Evolutionary conservation across 352 stramenopile genomes (phyloP).

Genomic region (Globisporangium megalacanthum): DNA sequence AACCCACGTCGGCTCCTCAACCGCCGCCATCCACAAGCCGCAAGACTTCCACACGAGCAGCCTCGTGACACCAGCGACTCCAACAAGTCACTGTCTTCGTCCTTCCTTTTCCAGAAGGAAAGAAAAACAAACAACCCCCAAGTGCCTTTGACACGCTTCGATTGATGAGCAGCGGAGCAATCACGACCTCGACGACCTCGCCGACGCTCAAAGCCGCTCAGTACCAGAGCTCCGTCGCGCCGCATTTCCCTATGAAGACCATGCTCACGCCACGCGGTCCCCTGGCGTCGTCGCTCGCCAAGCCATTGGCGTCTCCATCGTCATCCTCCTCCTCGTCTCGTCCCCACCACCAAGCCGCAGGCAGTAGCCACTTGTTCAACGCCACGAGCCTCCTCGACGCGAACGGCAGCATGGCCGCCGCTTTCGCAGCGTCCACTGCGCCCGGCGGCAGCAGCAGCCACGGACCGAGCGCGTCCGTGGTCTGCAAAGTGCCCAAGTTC

Average conservation of each 20-base stretch:
- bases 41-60: background rate
- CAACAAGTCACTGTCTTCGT: background rate
- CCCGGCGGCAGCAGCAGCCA: constrained; percentile 5
- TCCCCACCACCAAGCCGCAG: background rate
- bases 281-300: background rate
- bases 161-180: background rate
- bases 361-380: background rate
- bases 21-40: background rate
- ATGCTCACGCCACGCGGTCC: constrained; percentile 10
- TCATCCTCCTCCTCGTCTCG: background rate
- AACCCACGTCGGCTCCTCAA: constrained; percentile 6
- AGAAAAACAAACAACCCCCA: background rate
- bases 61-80: background rate
- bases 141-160: background rate
- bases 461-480: background rate
- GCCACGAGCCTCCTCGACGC: constrained; percentile 7
- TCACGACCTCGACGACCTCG: background rate
- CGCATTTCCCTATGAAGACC: constrained; percentile 19
- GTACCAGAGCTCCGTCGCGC: constrained; percentile 14
- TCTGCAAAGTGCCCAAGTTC: constrained; percentile 79
- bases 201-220: background rate
- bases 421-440: constrained; percentile 11
- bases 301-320: background rate
- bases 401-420: constrained; percentile 11
- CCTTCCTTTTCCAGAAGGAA: constrained; percentile 5